Evolutionary conservation across 1,139 yeast species (phyloP), one percentile per base, ranked within the genome.

Genomic region (Pichia sp.): DNA sequence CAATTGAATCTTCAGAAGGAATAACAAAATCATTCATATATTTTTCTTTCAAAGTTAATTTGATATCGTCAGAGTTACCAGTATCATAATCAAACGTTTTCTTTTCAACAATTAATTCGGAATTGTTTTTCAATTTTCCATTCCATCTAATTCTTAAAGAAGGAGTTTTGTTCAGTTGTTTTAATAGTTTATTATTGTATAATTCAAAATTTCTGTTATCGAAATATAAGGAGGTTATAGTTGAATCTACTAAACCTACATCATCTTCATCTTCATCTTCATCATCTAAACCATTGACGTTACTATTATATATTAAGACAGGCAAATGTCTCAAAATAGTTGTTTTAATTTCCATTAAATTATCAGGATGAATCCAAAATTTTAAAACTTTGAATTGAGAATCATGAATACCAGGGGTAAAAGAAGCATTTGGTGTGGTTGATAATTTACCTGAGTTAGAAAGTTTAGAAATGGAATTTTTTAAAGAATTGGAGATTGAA

Each of bases 361-460:
- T 88, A 56, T 91, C 98, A 14, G 91, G 91, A 60, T 91, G 97
- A 38, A 91, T 74, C 98, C 98, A 91, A 63, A 89, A 89, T 65
- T 87, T 87, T 64, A 82, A 80, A 21, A 87, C 80, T 55, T 84
- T 86, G 62, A 70, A 84, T 37, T 55, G 56, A 9, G 80, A 80
- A 30, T 74, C 70, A 43, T 71, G 71, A 8, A 41, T 35, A 28
- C 35, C 37, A 19, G 44, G 41, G 16, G 36, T 42, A 13, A 40
- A 54, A 11, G 57, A 55, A 29, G 59, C 56, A 39, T 54, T 55
- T 35, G 62, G 61, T 28, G 65, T 56, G n/a, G 64, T 48, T 3
- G 63, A 57, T 15, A 60, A 36, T 42, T 55, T 60, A 32, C 61
- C 63, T 10, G 63, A 57, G 13, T 53, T 47, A 9, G 63, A 59